phyloP scores from a whole-genome alignment of 352 stramenopile genomes.

The Pythium apleroticum region DNA sequence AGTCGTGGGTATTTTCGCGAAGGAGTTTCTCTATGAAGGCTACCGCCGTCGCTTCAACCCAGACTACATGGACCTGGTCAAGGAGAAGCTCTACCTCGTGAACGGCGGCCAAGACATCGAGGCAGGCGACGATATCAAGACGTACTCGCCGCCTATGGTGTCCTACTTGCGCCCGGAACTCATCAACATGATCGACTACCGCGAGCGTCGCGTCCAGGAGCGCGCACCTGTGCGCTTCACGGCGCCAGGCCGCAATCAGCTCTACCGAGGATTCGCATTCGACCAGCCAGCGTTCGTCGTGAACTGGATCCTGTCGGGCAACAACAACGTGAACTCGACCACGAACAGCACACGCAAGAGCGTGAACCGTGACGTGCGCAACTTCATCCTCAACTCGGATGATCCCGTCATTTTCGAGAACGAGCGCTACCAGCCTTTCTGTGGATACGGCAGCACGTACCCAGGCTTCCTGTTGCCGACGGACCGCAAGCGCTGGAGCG shows the following conservation, averaged over 20 bases:
- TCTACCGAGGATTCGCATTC: slow-evolving; percentile 85
- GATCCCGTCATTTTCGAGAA: slow-evolving; percentile 88
- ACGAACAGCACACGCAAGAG: slow-evolving; percentile 45
- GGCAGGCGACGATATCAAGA: slow-evolving; percentile 36
- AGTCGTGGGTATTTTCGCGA: slow-evolving; percentile 56
- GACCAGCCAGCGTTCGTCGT: slow-evolving; percentile 74
- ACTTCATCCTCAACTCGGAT: slow-evolving; percentile 63
- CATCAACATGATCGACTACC: slow-evolving; percentile 77
- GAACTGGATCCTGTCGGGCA: slow-evolving; percentile 65
- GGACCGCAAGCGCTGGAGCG: slow-evolving; percentile 81
- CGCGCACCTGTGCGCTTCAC: slow-evolving; percentile 42
- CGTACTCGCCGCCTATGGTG: slow-evolving; percentile 47
- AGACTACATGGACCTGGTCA: slow-evolving; percentile 73
- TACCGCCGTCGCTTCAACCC: slow-evolving; percentile 64
- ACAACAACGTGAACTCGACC: slow-evolving; percentile 22
- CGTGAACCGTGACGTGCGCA: slow-evolving; percentile 62
- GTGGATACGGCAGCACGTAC: slow-evolving; percentile 80
- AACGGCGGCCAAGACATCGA: slow-evolving; percentile 15
- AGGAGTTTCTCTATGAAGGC: slow-evolving; percentile 75
- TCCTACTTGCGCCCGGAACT: slow-evolving; percentile 70
- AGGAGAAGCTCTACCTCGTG: slow-evolving; percentile 36
- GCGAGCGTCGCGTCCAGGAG: slow-evolving; percentile 65
- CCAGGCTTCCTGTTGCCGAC: slow-evolving; percentile 78
- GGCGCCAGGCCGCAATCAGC: slow-evolving; percentile 41
- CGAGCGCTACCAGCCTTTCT: slow-evolving; percentile 84